These are phyloP conservation scores for Sanghuangporus baumii DNA, from an alignment of 1,284 basidiomycete species.

Conservation along the genomic window DNA sequence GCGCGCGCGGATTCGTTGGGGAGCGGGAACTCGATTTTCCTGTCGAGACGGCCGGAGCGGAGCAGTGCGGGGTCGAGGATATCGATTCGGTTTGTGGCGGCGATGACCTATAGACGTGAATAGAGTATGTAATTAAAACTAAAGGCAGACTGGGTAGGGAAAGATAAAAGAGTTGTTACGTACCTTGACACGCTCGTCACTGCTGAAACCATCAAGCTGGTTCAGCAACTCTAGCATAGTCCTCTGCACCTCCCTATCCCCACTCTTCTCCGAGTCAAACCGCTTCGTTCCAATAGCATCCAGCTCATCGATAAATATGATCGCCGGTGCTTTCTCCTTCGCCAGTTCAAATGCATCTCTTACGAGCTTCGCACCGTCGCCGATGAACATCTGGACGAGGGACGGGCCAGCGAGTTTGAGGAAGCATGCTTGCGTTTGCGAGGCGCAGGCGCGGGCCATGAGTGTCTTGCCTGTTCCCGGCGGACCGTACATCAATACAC, in stretches of 20 bases:
- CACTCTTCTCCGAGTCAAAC: constrained; percentile 76
- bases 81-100: constrained; percentile 98
- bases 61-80: constrained; percentile 84
- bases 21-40: constrained; percentile 80
- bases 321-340: constrained; percentile 73
- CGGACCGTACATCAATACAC: constrained; percentile 76
- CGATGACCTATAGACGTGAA: constrained; percentile 74
- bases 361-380: constrained; percentile 77
- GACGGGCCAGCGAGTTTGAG: constrained; percentile 77
- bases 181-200: constrained; percentile 95
- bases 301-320: constrained; percentile 80
- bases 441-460: constrained; percentile 72
- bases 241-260: constrained; percentile 75
- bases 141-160: background rate
- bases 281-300: constrained; percentile 80
- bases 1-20: constrained; percentile 73
- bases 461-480: constrained; percentile 79
- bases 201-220: constrained; percentile 75
- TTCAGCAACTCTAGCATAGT: constrained; percentile 80
- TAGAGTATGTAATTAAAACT: constrained; percentile 14
- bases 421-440: constrained; percentile 79
- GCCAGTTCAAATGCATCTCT: constrained; percentile 75
- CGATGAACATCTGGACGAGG: constrained; percentile 81
- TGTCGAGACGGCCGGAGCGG: constrained; percentile 69
- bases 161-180: constrained; percentile 19